Evolutionary conservation across 768 basidiomycete species (phyloP), one percentile per base, ranked within the genome.

Genomic region (Termitomyces sp.): DNA sequence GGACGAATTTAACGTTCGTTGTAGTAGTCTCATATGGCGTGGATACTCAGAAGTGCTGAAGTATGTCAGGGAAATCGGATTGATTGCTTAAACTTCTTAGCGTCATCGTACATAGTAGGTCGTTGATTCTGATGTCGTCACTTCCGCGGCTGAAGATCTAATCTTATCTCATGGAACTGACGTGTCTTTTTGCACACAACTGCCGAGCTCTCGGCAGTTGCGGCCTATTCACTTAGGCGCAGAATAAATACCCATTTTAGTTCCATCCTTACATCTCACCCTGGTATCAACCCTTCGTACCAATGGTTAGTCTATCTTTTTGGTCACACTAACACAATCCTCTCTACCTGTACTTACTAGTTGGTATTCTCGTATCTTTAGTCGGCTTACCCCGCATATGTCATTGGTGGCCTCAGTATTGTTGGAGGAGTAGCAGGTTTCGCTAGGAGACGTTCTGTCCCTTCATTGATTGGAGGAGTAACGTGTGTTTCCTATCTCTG

Each of bases 311-410:
- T 30, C 24, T 22, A 38, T 10, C 30, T 22, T 20, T 30, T 6
- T 5, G 16, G 2, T 43, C 3, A 4, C 8, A 4, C 24, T 2
- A 2, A 4, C 8, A 5, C 3, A 18, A 35, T 43, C 18, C 24
- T 28, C 13, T 28, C 35, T 40, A 3, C 18, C 18, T 1, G 38
- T 41, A 41, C 9, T 41, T 20, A 41, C 8, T 41, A 41, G 5
- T 16, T 32, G 2, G 56, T 26, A 57, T 43, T 43, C 20, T 24
- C 33, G 8, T 48, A 53, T 52, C 28, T 35, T 13, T 64, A 90
- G 90, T 91, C 89, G 71, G 90, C 90, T 44, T 82, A 88, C 73
- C 90, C 91, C 65, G 87, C 90, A 50, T 87, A 85, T 71, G 72
- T 82, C 44, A 90, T 92, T 79, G 88, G 90, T 57, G 79, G 73